Evolutionary conservation across 768 basidiomycete genomes (phyloP).

Genomic region (Phylloporus rhodoxanthus): DNA sequence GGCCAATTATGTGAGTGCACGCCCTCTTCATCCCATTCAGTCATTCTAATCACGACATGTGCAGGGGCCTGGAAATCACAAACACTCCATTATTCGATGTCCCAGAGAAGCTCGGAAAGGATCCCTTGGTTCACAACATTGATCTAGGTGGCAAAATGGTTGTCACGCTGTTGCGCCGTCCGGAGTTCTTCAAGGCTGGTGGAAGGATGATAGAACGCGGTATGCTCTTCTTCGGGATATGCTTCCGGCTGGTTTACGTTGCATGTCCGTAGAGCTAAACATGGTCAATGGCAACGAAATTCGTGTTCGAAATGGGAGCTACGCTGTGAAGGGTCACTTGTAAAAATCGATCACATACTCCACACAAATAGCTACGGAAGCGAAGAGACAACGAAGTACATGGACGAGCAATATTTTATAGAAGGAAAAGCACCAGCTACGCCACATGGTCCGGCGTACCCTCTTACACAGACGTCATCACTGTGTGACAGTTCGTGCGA

Average conservation of each 20-base stretch:
- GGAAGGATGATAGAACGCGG: constrained; percentile 63
- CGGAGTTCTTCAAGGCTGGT: constrained; percentile 58
- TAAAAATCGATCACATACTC: no score
- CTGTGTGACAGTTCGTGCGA: no score
- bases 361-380: no score
- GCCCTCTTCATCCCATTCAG: not conserved
- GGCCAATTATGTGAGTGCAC: constrained; percentile 70
- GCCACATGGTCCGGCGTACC: no score
- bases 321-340: no score
- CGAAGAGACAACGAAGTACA: not conserved
- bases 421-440: no score
- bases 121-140: constrained; percentile 73
- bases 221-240: constrained; percentile 17
- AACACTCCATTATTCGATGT: constrained; percentile 50
- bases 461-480: no score
- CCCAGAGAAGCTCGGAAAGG: constrained; percentile 63
- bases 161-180: not conserved
- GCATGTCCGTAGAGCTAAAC: no score
- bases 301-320: constrained; percentile 29
- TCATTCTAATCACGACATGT: not conserved
- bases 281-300: constrained; percentile 58
- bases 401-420: not conserved
- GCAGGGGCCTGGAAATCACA: constrained; percentile 62
- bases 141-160: constrained; percentile 77
- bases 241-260: no score